Evolutionary conservation across 305 asterid genomes (phyloP).

Genomic region (Fraxinus dipetala): DNA sequence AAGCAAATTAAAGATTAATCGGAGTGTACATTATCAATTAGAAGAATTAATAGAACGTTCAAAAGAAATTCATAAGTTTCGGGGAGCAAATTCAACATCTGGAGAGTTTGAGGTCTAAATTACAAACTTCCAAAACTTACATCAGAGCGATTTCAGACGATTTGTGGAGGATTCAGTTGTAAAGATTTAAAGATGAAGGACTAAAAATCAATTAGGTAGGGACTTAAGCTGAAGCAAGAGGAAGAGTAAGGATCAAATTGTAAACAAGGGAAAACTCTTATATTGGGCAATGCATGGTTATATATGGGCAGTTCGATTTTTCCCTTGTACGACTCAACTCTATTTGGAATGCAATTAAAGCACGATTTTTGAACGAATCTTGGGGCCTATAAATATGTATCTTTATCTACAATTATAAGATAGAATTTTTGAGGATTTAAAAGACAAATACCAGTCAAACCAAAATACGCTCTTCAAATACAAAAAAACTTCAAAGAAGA

Average conservation of each 20-base stretch:
- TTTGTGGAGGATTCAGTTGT: not conserved
- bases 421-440: too few relatives aligned
- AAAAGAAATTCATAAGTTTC: not conserved
- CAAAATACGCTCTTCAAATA: too few relatives aligned
- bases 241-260: not conserved
- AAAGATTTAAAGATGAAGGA: not conserved
- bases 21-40: not conserved
- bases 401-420: too few relatives aligned
- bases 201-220: not conserved
- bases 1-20: not conserved
- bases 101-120: not conserved
- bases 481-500: too few relatives aligned
- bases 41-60: not conserved
- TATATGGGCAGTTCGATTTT: not conserved
- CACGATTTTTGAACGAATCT: not conserved
- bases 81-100: not conserved
- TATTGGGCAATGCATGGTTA: not conserved
- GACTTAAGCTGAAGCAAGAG: not conserved
- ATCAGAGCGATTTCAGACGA: not conserved
- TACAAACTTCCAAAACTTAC: not conserved
- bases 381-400: not conserved
- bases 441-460: too few relatives aligned
- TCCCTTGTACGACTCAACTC: not conserved
- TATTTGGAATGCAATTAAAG: not conserved
- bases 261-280: not conserved